Evolutionary conservation across 345 rosid species (phyloP), one percentile per base, ranked within the genome.

Genomic region (Excoecaria agallocha): DNA sequence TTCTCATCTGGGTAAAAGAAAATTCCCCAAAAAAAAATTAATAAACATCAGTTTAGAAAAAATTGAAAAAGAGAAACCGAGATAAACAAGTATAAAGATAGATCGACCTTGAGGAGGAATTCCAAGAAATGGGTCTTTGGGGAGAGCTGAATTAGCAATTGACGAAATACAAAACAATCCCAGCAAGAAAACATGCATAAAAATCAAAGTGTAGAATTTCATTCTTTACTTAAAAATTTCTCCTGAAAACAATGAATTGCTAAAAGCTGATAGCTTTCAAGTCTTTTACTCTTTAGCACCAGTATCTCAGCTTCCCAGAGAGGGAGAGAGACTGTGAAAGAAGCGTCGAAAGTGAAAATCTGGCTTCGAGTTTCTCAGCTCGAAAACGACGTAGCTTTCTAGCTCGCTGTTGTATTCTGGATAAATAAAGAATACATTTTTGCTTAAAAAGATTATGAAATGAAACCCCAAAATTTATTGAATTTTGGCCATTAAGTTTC

Each of bases 81-180:
- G 17, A 30, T 2, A 25, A 11, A 69, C 10, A 43, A 43, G 39
- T 11, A 58, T 4, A 66, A 17, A 38, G 12, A 6, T 5, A 6
- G 19, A 50, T 71, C 19, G 77, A 93, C 99, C 98, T 88, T 89
- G 88, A 78, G 98, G 94, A 74, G 97, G 78, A 68, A 95, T 88
- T 79, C 99, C 99, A 56, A 87, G 78, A 78, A 87, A 89, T 16
- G 88, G 94, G 81, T 88, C 79, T 41, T 64, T 81, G 38, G 86
- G 76, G 5, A 79, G 54, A 55, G 73, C 83, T 59, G 99, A 87
- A 84, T 89, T 83, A 46, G 75, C 60, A 38, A 80, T 5, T 49
- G 81, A 80, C 77, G 77, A 68, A 37, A 76, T 45, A 69, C 71
- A 64, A 1, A 86, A 72, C 17, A 87, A 50, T 37, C 68, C 77